Conservation (phyloP, 352 stramenopile species). For the Globisporangium nagaii region DNA sequence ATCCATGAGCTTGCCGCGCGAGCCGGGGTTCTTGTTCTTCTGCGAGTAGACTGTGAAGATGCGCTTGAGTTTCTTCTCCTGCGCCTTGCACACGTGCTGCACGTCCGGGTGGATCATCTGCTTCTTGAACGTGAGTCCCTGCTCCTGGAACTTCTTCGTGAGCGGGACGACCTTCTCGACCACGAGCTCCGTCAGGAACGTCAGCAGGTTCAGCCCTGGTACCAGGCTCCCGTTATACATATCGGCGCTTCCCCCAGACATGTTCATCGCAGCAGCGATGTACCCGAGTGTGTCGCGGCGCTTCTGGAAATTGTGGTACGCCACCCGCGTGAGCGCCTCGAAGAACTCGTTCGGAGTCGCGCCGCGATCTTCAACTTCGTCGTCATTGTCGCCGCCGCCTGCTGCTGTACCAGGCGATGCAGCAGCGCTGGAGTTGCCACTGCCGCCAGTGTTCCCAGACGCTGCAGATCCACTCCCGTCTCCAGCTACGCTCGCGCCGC, state of each 20-base stretch:
- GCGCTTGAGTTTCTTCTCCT: conserved; percentile 77
- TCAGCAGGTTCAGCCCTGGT: conserved; percentile 19
- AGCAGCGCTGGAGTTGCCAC: background rate
- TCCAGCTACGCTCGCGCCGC: background rate
- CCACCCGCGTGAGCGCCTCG: conserved; percentile 64
- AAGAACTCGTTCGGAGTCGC: conserved; percentile 79
- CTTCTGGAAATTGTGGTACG: conserved; percentile 67
- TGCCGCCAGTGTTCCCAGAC: background rate
- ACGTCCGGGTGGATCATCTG: conserved; percentile 78
- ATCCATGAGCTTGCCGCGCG: conserved; percentile 67
- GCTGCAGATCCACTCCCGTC: background rate
- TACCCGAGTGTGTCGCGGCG: conserved; percentile 33
- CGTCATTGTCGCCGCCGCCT: conserved; percentile 25
- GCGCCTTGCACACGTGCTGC: conserved; percentile 64
- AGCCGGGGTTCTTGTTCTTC: conserved; percentile 66
- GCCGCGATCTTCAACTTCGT: conserved; percentile 47
- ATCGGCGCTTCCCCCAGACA: conserved; percentile 8
- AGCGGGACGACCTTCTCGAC: conserved; percentile 62
- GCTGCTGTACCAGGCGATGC: background rate
- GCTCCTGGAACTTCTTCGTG: conserved; percentile 73
- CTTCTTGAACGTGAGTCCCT: conserved; percentile 81
- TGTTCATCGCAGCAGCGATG: conserved; percentile 29
- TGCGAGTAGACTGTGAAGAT: conserved; percentile 69
- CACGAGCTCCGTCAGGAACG: conserved; percentile 52
- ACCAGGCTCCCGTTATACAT: background rate